These are phyloP conservation scores for Aspergillus coremiiformis DNA, from an alignment of 495 filamentous ascomycete genomes.

Conservation along the genomic window DNA sequence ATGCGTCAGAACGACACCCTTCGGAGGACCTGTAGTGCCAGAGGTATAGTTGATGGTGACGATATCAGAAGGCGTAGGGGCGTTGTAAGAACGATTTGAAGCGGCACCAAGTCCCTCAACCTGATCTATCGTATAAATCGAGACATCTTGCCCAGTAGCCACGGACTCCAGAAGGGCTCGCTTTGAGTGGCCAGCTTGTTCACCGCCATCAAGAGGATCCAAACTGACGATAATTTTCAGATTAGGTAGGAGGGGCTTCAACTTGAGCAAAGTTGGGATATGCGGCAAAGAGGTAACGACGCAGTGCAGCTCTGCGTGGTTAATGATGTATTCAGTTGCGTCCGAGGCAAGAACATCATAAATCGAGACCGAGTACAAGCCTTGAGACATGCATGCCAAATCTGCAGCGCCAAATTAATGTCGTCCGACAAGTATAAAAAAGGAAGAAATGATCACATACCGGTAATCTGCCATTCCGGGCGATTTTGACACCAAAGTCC, in stretches of 20 bases:
- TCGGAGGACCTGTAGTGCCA: constrained; percentile 89
- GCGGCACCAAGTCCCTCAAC: constrained; percentile 70
- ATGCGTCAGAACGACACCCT: constrained; percentile 87
- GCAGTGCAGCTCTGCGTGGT: constrained; percentile 69
- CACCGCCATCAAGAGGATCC: constrained; percentile 78
- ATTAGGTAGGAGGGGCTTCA: constrained; percentile 67
- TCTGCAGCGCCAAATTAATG: constrained; percentile 42
- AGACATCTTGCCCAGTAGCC: constrained; percentile 62
- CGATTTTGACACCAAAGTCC: constrained; percentile 95
- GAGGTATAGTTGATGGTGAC: constrained; percentile 98
- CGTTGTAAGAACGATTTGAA: constrained; percentile 55
- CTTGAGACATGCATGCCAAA: constrained; percentile 82
- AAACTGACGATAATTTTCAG: constrained; percentile 86
- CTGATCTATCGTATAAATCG: constrained; percentile 69
- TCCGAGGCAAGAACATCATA: constrained; percentile 94
- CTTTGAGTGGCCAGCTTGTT: constrained; percentile 72
- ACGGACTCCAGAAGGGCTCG: constrained; percentile 63
- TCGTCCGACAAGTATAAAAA: neutral
- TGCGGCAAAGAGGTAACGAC: constrained; percentile 78
- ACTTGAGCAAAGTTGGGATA: constrained; percentile 75
- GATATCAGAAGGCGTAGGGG: constrained; percentile 67
- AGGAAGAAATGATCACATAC: constrained; percentile 33
- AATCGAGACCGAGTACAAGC: constrained; percentile 83
- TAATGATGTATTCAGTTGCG: constrained; percentile 90
- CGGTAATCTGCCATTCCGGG: constrained; percentile 94